Conservation (phyloP, 2,329 filamentous ascomycete genomes). For the Colletotrichum spinosum region DNA sequence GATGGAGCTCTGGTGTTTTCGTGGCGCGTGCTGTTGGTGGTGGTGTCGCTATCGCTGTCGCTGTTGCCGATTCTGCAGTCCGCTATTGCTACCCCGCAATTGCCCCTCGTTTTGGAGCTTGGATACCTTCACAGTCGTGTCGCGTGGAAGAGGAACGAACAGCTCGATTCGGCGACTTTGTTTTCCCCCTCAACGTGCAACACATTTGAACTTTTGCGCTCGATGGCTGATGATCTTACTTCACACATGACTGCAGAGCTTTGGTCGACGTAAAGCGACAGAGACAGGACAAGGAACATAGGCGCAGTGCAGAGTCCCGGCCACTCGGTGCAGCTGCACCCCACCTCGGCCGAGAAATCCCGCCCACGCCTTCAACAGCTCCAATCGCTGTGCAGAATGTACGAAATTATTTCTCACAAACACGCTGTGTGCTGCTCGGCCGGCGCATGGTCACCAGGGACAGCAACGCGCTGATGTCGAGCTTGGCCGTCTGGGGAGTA, state of each 20-base stretch:
- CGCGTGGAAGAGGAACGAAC: too few relatives aligned
- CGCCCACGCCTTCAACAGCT: neutral
- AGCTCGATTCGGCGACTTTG: too few relatives aligned
- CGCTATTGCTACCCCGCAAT: slow-evolving; percentile 34
- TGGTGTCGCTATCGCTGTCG: neutral
- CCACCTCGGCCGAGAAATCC: slow-evolving; percentile 28
- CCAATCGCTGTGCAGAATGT: neutral
- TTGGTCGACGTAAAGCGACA: neutral
- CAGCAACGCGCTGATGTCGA: slow-evolving; percentile 14
- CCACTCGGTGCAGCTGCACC: slow-evolving; percentile 10
- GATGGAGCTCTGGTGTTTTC: slow-evolving; percentile 37
- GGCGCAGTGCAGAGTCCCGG: neutral
- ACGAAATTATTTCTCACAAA: neutral
- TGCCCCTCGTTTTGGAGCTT: slow-evolving; percentile 34
- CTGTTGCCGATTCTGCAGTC: too few relatives aligned
- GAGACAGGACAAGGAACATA: neutral
- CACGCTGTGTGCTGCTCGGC: neutral
- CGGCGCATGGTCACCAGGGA: neutral
- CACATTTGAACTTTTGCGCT: too few relatives aligned
- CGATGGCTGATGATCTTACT: too few relatives aligned
- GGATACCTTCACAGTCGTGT: neutral
- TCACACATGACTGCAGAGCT: too few relatives aligned
- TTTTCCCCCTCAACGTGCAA: too few relatives aligned
- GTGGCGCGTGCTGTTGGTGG: slow-evolving; percentile 26
- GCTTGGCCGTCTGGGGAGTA: slow-evolving; percentile 4